Evolutionary conservation across 2,329 filamentous ascomycete genomes (phyloP), one percentile per base, ranked within the genome.

Genomic region (Cordyceps tenuipes): DNA sequence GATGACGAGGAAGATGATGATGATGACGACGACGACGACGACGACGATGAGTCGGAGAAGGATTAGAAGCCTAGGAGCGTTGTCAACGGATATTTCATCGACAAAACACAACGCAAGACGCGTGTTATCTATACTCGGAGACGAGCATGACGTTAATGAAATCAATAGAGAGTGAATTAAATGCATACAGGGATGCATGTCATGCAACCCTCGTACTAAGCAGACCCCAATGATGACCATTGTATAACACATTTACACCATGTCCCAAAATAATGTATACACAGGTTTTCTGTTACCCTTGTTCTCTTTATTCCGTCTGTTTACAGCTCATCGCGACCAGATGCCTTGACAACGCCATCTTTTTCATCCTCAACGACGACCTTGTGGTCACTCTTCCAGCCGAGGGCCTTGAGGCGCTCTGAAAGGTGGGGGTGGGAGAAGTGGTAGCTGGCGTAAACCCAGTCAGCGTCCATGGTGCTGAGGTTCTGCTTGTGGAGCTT

Each of bases 401-500:
- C 87, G 62, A 99, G 82, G 1, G 93, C 94, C 74, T 89, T 90
- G 68, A 99, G 81, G 68, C 94, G 86, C 82, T 99, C 95, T 1
- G 92, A 89, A 66, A 99, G 79, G 66, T 97, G 97, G 1, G 94
- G 94, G 76, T 99, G 94, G 26, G 93, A 97, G 81, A 95, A 97
- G 78, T 99, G 92, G 80, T 97, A 99, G 76, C 88, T 95, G 58
- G 94, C 94, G 75, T 96, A 99, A 83, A 97, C 86, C 89, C 90
- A 96, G 76, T 99, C 95, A 31, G 94, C 94, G 69, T 99, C 94
- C 93, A 99, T 97, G 63, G 90, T 95, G 75, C 91, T 96, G 66
- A 99, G 82, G 72, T 99, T 99, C 79, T 97, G 92, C 69, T 97
- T 91, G 77, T 99, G 95, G 57, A 99, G 88, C 79, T 97, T 97